Base-by-base conservation (phyloP, 2,329 filamentous ascomycete genomes). In the Fusarium avenaceum region DNA sequence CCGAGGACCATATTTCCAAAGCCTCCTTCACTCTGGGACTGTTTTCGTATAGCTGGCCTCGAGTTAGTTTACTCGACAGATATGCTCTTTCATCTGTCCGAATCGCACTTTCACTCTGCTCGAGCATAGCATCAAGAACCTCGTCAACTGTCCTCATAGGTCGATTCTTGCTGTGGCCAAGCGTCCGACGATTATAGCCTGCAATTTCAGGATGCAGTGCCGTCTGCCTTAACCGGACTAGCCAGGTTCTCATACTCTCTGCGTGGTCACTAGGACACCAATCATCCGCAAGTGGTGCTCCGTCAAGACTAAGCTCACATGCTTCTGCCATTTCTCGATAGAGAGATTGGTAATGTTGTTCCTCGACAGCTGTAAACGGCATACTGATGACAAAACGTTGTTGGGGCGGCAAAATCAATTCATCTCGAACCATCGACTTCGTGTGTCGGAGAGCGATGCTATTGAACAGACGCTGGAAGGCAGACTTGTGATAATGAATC, bases 101-200 rank as follows among this genome's bases (percentile, higher is more conserved):
- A 57, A 95, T 86, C 1, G 80, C 76, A 7, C 82, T 82, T 58
- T 95, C 92, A 43, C 91, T 94, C 74, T 95, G 90, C 56, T 97
- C 93, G 59, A 97, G 90, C 95, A 99, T 97, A 6, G 90, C 89
- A 67, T 93, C 90, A 13, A 99, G 82, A 2, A 98, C 95, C 77
- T 98, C 92, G 19, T 90, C 87, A 3, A 97, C 90, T 1, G 94
- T 96, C 14, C 92, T 86, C 67, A 97, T 83, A 0, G 92, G 90
- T 0, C 87, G 89, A 53, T 84, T 84, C 48, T 84, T 87, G 43
- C 83, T 87, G 44, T 86, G 84, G 2, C 90, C 90, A 7, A 92
- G 79, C 0, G 87, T 85, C 64, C 85, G 86, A 15, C 90, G 84
- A 69, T 90, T 91, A 32, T 86, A 86, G 11, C 85, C 85, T 19